Conservation (phyloP, 129 eudicot species). For the Helichrysum umbraculigerum region DNA sequence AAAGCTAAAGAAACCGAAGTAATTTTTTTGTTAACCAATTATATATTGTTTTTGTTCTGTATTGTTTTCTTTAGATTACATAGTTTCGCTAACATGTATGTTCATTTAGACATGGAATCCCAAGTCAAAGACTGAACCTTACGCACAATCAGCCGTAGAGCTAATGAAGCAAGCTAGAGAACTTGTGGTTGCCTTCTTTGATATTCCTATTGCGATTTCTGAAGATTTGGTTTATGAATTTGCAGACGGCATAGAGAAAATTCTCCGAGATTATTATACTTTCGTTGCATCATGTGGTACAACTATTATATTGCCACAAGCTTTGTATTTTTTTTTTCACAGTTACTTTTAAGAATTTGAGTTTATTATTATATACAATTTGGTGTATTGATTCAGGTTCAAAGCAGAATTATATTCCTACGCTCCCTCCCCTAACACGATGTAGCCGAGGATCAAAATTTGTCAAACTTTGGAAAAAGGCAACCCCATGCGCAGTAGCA, state of each 20-base stretch:
- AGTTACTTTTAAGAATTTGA: neutral
- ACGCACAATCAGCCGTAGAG: constrained; percentile 79
- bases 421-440: constrained; percentile 92
- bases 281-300: constrained; percentile 86
- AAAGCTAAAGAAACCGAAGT: constrained; percentile 87
- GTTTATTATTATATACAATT: neutral
- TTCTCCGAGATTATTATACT: constrained; percentile 54
- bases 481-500: constrained; percentile 55
- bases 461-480: constrained; percentile 69
- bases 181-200: constrained; percentile 63
- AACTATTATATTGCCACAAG: neutral
- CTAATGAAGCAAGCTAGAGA: constrained; percentile 64
- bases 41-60: neutral
- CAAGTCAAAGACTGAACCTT: constrained; percentile 87
- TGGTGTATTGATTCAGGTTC: constrained; percentile 52
- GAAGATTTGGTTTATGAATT: constrained; percentile 65
- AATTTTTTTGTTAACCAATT: neutral
- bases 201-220: constrained; percentile 57
- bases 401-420: constrained; percentile 77
- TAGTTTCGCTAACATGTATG: neutral
- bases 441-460: constrained; percentile 76
- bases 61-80: neutral
- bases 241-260: constrained; percentile 65
- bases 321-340: neutral
- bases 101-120: constrained; percentile 88